Evolutionary conservation across 768 basidiomycete species (phyloP).

Genomic region (Cyclocybe aegerita): DNA sequence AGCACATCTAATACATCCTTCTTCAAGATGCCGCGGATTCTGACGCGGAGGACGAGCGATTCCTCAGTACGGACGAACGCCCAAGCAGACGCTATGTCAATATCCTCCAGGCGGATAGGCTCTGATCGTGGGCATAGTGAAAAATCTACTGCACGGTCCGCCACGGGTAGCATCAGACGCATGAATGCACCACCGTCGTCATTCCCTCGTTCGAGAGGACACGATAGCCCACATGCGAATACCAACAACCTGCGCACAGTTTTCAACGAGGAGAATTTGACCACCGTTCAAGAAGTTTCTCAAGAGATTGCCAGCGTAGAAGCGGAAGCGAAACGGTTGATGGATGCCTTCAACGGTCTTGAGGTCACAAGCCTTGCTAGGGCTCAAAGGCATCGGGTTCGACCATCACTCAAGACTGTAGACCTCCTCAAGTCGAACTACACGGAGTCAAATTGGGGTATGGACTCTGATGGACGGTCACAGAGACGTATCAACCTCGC

Average conservation of each 20-base stretch:
- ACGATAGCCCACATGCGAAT: slow-evolving; percentile 31
- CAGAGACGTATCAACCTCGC: slow-evolving; percentile 33
- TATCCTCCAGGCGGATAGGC: slow-evolving; percentile 42
- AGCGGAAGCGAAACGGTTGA: slow-evolving; percentile 64
- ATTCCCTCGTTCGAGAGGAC: slow-evolving; percentile 41
- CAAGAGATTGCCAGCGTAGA: slow-evolving; percentile 69
- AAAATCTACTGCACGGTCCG: slow-evolving; percentile 36
- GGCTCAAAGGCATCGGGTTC: slow-evolving; percentile 31
- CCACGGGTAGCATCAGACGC: slow-evolving; percentile 43
- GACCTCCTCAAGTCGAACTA: slow-evolving; percentile 17
- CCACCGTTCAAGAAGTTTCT: slow-evolving; percentile 62
- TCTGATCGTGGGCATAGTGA: slow-evolving; percentile 29
- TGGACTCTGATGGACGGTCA: slow-evolving; percentile 32
- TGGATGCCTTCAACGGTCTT: slow-evolving; percentile 80
- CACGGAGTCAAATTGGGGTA: slow-evolving; percentile 33
- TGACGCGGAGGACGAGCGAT: slow-evolving; percentile 51
- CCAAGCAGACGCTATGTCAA: slow-evolving; percentile 39
- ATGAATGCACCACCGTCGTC: slow-evolving; percentile 61
- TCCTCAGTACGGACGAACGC: slow-evolving; percentile 45
- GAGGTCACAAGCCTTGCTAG: slow-evolving; percentile 69
- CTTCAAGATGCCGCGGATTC: slow-evolving; percentile 35
- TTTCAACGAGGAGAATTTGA: slow-evolving; percentile 55
- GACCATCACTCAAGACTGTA: slow-evolving; percentile 19
- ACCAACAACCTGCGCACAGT: slow-evolving; percentile 38
- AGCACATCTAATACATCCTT: slow-evolving; percentile 34